Evolutionary conservation across 1,139 yeast species (phyloP), one percentile per base, ranked within the genome.

Genomic region (Protomyces gravidus): DNA sequence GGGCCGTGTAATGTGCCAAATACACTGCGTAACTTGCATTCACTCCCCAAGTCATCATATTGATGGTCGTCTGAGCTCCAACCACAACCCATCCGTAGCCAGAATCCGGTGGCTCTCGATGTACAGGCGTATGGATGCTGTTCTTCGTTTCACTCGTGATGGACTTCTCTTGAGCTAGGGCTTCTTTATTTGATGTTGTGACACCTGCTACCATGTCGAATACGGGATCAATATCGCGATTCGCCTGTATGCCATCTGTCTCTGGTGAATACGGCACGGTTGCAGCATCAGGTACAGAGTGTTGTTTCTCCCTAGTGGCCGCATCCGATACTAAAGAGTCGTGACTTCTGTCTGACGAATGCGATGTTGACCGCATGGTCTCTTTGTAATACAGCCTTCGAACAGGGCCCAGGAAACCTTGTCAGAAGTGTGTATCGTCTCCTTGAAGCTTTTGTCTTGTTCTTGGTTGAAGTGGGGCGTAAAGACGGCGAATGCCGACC

Each of bases 41-140:
- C 50, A 83, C 76, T 23, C 95, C 95, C 95, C 95, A 86, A 0
- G 89, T 80, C 30, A 81, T 73, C 63, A 82, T 77, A 65, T 79
- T 78, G 50, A 83, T 75, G 28, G 78, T 67, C 69, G 80, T 75
- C 0, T 80, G 80, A 65, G 85, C 79, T 1, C 78, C 59, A 0
- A 84, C 81, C 59, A 83, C 78, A 5, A 83, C 79, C 89, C 92
- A 86, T 1, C 88, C 89, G 64, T 79, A 79, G 1, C 87, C 87
- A 26, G 82, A 81, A 71, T 85, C 92, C 1, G 85, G 83, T 1
- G 85, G 85, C 3, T 15, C 42, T 30, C n/a, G 36, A 5, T 30
- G 36, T 13, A 5, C 36, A n/a, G n/a, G n/a, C n/a, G n/a, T n/a
- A n/a, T n/a, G n/a, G n/a, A n/a, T n/a, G n/a, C n/a, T n/a, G n/a